These are phyloP conservation scores for Saccharomycopsis sp. DNA, from an alignment of 805 yeast species.

Conservation along the genomic window DNA sequence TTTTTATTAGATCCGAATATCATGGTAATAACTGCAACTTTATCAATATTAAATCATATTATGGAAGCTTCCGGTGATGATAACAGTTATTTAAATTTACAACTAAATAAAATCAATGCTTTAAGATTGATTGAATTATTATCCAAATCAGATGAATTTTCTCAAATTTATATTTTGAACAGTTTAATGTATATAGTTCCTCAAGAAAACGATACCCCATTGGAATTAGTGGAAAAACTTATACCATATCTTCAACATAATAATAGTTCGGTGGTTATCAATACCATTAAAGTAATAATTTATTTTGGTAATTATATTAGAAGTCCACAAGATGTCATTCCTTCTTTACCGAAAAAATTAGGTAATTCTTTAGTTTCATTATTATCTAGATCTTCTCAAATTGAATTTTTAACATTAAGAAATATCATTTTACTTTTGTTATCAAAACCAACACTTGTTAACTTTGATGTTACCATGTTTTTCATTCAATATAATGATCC, in stretches of 20 bases:
- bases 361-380: conserved; percentile 62
- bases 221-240: conserved; percentile 49
- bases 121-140: conserved; percentile 29
- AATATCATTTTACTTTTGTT: conserved; percentile 68
- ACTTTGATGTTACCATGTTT: conserved; percentile 66
- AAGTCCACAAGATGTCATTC: conserved; percentile 43
- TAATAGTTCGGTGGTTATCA: conserved; percentile 72
- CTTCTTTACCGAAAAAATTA: conserved; percentile 43
- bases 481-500: conserved; percentile 82
- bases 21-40: conserved; percentile 57
- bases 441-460: conserved; percentile 48
- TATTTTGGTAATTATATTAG: conserved; percentile 66
- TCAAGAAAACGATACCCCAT: conserved; percentile 53
- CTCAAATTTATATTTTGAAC: conserved; percentile 55
- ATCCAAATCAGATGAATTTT: conserved; percentile 48
- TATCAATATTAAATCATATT: conserved; percentile 55
- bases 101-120: too few species aligned
- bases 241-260: conserved; percentile 70
- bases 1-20: conserved; percentile 47
- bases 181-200: conserved; percentile 65
- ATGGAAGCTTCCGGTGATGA: conserved; percentile 42
- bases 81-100: too few species aligned
- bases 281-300: conserved; percentile 60
- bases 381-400: conserved; percentile 67
- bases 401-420: conserved; percentile 73